A percentile compares a stretch with the other conserved stretches of the same genome.
These are phyloP conservation scores for Fusarium sp. DNA, from an alignment of 2,329 filamentous ascomycete species.

Conservation along the genomic window DNA sequence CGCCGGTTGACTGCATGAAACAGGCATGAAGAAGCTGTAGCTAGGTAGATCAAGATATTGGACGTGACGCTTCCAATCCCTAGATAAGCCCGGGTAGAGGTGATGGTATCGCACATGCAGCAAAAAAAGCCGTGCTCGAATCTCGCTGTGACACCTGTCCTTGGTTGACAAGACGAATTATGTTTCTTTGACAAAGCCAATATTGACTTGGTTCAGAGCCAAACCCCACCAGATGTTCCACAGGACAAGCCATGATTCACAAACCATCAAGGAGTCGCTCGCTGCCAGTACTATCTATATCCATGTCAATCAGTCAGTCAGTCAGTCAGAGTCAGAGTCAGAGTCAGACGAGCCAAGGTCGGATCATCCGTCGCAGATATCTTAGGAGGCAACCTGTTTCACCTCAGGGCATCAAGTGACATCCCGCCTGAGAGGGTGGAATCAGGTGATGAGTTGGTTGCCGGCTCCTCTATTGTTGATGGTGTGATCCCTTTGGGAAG, in stretches of 20 bases:
- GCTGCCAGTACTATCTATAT: not conserved
- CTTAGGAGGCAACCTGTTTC: constrained; percentile 39
- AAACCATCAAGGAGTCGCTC: not conserved
- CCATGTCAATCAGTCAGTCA: not conserved
- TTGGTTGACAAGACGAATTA: not conserved
- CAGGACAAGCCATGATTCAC: constrained; percentile 8
- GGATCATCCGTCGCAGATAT: constrained; percentile 18
- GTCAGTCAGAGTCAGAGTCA: not conserved
- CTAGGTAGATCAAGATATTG: not conserved
- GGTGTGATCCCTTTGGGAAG: constrained; percentile 19
- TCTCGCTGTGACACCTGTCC: constrained; percentile 8
- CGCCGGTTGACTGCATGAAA: constrained; percentile 26
- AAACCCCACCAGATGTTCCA: not conserved
- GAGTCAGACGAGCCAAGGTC: constrained; percentile 19
- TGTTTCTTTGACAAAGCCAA: not conserved
- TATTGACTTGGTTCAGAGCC: not conserved
- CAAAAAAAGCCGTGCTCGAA: not conserved
- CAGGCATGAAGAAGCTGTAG: not conserved
- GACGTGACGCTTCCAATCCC: not conserved
- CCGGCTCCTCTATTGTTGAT: constrained; percentile 6
- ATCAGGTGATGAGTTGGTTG: constrained; percentile 36
- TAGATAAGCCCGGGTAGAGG: not conserved
- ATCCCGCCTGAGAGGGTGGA: constrained; percentile 5
- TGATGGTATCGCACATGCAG: not conserved
- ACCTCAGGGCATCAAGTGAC: constrained; percentile 37